Base-by-base conservation (phyloP, 2,329 filamentous ascomycete species). In the Aureobasidium zeae region DNA sequence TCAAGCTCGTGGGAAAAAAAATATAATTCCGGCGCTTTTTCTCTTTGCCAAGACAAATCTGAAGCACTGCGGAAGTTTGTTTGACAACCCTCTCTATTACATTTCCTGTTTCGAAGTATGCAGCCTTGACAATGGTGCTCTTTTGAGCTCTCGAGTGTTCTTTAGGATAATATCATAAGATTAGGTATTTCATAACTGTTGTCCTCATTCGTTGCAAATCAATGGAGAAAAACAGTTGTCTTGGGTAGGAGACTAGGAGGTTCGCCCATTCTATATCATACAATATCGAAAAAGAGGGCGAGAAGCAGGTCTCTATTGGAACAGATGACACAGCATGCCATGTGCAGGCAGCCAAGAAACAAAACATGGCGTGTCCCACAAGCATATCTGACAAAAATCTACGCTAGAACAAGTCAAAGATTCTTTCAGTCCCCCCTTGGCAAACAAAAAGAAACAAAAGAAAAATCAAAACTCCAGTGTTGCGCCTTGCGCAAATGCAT, bases 401-500 rank as follows among this genome's bases (percentile, higher is more conserved):
- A n/a, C n/a, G n/a, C n/a, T n/a, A n/a, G n/a, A n/a, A n/a, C n/a
- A n/a, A n/a, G n/a, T n/a, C n/a, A n/a, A n/a, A n/a, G n/a, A n/a
- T n/a, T n/a, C n/a, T n/a, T n/a, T n/a, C n/a, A n/a, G n/a, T n/a
- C n/a, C n/a, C n/a, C n/a, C n/a, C n/a, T n/a, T 30, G 36, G 36
- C 36, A 22, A 30, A 8, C n/a, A 10, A 36, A 22, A 35, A 20
- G 11, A 10, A 34, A 26, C 8, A 26, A 4, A 30, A 30, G 19
- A 16, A 13, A 32, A 41, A 30, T 8, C 12, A 16, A 15, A 32
- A 41, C 37, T 41, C 37, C 37, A 19, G n/a, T 32, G 11, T 43
- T 26, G 39, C 39, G 39, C 39, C 39, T 34, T 34, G 30, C 39
- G 39, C 39, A 43, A n/a, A 43, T 43, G 39, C 39, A 34, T 43